Conservation (phyloP, 1,284 basidiomycete genomes). For the Cerrena zonata region DNA sequence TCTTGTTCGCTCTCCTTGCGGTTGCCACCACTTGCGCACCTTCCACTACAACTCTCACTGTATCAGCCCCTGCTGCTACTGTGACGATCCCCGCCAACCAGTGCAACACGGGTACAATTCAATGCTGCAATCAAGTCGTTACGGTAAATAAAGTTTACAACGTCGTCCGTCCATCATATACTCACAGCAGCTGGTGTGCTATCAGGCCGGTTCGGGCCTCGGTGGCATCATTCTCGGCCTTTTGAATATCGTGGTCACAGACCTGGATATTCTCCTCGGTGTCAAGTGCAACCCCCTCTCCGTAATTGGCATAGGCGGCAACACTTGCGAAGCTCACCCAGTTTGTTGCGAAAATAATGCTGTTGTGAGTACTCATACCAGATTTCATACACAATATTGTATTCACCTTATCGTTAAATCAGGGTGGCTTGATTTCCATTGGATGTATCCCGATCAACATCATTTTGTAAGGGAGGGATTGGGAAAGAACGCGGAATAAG, state of each 20-base stretch:
- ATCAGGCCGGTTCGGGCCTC: neutral
- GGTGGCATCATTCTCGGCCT: neutral
- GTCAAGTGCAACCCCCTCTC: conserved; percentile 19
- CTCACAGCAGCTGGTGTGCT: neutral
- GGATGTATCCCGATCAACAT: conserved; percentile 11
- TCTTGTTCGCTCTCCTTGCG: conserved; percentile 2
- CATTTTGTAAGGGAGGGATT: neutral
- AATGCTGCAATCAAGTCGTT: conserved; percentile 26
- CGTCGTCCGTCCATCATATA: no score
- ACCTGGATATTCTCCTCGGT: conserved; percentile 10
- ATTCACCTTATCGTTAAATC: neutral
- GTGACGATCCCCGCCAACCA: neutral
- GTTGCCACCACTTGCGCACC: neutral
- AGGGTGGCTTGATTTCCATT: conserved; percentile 15
- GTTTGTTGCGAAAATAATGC: conserved; percentile 36
- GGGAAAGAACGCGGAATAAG: no score
- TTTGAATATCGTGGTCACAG: neutral
- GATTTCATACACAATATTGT: neutral
- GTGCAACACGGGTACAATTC: conserved; percentile 12
- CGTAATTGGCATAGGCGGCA: conserved; percentile 16
- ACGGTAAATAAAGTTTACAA: conserved; percentile 10
- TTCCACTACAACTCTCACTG: neutral
- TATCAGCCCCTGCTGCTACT: neutral
- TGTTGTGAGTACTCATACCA: conserved; percentile 27
- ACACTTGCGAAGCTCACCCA: conserved; percentile 26